phyloP scores from a whole-genome alignment of 202 grass and related monocot species.

The Setaria viridis region DNA sequence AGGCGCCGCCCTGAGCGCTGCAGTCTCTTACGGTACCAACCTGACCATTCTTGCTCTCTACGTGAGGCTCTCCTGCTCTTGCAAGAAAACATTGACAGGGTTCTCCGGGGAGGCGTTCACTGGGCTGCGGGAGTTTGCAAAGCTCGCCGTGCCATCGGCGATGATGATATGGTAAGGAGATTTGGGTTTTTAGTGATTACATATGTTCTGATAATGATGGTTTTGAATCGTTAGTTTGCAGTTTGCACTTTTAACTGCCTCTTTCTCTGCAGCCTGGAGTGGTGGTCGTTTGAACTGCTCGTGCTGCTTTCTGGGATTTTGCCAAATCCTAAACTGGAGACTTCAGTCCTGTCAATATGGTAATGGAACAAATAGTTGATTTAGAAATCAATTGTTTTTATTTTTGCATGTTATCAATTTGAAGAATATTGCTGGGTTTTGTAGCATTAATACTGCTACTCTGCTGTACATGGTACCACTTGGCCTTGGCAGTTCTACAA shows the following conservation, averaged over 20 bases:
- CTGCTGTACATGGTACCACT: background rate
- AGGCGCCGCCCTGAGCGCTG: background rate
- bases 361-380: background rate
- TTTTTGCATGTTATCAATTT: background rate
- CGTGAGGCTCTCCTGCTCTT: background rate
- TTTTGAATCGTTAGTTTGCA: background rate
- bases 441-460: background rate
- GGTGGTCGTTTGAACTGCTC: background rate
- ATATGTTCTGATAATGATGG: background rate
- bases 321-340: background rate
- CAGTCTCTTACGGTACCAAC: background rate
- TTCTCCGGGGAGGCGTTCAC: background rate
- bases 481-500: background rate
- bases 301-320: background rate
- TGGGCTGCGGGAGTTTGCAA: background rate
- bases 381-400: background rate
- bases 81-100: background rate
- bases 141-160: background rate
- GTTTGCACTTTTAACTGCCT: background rate
- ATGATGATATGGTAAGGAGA: background rate
- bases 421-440: background rate
- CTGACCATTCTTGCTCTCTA: background rate
- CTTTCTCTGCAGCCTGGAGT: background rate
- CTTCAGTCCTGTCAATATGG: constrained; percentile 4
- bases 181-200: background rate